phyloP scores from a whole-genome alignment of 2,329 filamentous ascomycete species.

The Teratosphaeria epicoccoides region DNA sequence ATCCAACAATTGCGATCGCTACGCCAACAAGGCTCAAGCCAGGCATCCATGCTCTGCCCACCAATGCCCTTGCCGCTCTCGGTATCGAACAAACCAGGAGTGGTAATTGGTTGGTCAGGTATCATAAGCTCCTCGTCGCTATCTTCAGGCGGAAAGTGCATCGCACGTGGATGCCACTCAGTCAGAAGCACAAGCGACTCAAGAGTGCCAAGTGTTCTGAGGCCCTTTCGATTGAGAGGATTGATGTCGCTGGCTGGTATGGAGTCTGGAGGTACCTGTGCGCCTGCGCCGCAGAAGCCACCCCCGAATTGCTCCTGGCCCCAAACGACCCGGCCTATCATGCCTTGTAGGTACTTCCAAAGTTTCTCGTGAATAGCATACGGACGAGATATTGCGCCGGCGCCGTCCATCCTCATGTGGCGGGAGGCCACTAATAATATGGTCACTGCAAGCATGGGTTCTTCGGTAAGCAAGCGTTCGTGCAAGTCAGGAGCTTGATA shows the following conservation, averaged over 20 bases:
- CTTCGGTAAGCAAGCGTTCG: constrained; percentile 68
- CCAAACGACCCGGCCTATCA: constrained; percentile 93
- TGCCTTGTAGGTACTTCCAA: constrained; percentile 86
- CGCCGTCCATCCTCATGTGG: constrained; percentile 68
- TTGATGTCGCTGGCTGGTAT: constrained; percentile 55
- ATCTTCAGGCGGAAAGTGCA: constrained; percentile 76
- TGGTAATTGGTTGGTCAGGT: constrained; percentile 59
- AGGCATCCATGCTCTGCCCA: constrained; percentile 80
- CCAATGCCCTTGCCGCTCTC: constrained; percentile 52
- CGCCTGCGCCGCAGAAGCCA: constrained; percentile 67
- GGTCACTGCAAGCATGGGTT: constrained; percentile 86
- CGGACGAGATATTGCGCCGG: constrained; percentile 71
- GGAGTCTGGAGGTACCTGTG: constrained; percentile 24
- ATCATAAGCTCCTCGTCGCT: constrained; percentile 54
- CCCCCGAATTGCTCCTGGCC: constrained; percentile 92
- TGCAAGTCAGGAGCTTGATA: constrained; percentile 77
- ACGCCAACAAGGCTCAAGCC: constrained; percentile 92
- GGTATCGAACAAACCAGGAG: constrained; percentile 46
- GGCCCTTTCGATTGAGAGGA: constrained; percentile 49
- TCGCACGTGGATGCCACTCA: constrained; percentile 89
- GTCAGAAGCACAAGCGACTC: constrained; percentile 90
- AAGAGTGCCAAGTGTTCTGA: constrained; percentile 84
- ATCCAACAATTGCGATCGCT: constrained; percentile 95
- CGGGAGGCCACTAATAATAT: constrained; percentile 84
- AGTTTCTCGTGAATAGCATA: constrained; percentile 90